Evolutionary conservation across 768 basidiomycete species (phyloP).

Genomic region (Peribolospora kevripleyi): DNA sequence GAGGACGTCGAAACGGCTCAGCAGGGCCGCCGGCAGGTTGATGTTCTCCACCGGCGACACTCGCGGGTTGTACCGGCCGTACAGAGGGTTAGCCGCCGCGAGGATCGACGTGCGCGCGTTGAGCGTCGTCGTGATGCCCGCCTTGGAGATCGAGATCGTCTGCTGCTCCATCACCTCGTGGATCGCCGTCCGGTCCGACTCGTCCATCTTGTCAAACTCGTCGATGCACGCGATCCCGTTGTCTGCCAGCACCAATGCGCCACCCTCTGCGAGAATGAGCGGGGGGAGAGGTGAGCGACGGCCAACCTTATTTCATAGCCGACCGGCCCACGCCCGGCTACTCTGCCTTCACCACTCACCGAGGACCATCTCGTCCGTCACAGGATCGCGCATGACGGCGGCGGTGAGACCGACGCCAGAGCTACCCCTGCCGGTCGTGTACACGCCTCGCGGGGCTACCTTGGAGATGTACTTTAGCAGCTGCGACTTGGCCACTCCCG

Average conservation of each 20-base stretch:
- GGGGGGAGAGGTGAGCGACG: not conserved
- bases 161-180: constrained; percentile 99
- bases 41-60: constrained; percentile 97
- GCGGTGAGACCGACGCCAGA: constrained; percentile 97
- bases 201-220: constrained; percentile 99
- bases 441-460: constrained; percentile 87
- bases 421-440: constrained; percentile 94
- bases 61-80: constrained; percentile 94
- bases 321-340: no score
- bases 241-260: constrained; percentile 93
- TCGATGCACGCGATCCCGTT: constrained; percentile 99
- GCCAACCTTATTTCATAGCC: not conserved
- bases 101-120: constrained; percentile 94
- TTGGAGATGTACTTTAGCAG: constrained; percentile 94
- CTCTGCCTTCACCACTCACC: constrained; percentile 30
- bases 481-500: constrained; percentile 96
- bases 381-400: constrained; percentile 96
- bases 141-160: constrained; percentile 97
- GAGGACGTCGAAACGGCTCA: constrained; percentile 86
- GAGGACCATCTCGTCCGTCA: constrained; percentile 97
- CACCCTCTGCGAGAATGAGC: constrained; percentile 47
- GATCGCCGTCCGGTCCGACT: constrained; percentile 85
- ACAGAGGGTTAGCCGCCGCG: constrained; percentile 91
- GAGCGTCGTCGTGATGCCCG: constrained; percentile 91
- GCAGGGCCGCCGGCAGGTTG: constrained; percentile 84